Percentiles rank a stretch among this genome's conserved stretches.
Evolutionary conservation across 768 basidiomycete species (phyloP).

Genomic region (Lactifluus piperatus): DNA sequence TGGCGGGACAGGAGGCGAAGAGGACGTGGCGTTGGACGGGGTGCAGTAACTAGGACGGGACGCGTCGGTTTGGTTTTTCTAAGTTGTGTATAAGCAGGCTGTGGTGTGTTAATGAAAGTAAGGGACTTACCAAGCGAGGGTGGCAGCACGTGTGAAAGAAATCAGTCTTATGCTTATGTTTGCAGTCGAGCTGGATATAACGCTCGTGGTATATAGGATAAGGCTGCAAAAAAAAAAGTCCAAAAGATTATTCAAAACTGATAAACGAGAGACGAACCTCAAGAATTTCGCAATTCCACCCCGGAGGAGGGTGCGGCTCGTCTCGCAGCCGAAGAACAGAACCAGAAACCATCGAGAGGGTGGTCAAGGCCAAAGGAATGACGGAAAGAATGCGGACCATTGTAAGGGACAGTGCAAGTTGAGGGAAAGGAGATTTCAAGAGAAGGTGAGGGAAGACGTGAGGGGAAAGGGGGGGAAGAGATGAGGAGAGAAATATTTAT

Average conservation of each 20-base stretch:
- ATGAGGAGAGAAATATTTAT: constrained; percentile 15
- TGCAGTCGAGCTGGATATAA: constrained; percentile 49
- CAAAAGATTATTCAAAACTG: not conserved
- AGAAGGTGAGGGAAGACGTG: constrained; percentile 5
- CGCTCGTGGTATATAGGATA: constrained; percentile 52
- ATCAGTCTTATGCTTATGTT: constrained; percentile 28
- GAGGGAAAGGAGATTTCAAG: constrained; percentile 13
- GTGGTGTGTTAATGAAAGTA: not conserved
- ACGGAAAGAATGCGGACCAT: constrained; percentile 29
- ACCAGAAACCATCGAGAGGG: constrained; percentile 23
- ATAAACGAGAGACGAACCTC: constrained; percentile 28
- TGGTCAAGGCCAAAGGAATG: constrained; percentile 37
- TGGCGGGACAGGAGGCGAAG: constrained; percentile 11
- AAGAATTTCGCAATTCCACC: constrained; percentile 39
- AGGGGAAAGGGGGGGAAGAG: not conserved
- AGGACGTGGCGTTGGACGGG: constrained; percentile 30
- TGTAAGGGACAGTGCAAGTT: constrained; percentile 1
- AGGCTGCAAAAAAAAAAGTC: constrained; percentile 28
- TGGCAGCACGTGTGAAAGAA: constrained; percentile 69
- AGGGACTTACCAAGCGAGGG: constrained; percentile 46
- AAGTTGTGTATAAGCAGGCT: not conserved
- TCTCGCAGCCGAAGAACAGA: not conserved
- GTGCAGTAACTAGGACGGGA: constrained; percentile 39
- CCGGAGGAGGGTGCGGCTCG: constrained; percentile 28
- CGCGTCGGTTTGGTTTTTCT: constrained; percentile 49